phyloP scores from a whole-genome alignment of 2,329 filamentous ascomycete genomes.

The Fusarium sp. region DNA sequence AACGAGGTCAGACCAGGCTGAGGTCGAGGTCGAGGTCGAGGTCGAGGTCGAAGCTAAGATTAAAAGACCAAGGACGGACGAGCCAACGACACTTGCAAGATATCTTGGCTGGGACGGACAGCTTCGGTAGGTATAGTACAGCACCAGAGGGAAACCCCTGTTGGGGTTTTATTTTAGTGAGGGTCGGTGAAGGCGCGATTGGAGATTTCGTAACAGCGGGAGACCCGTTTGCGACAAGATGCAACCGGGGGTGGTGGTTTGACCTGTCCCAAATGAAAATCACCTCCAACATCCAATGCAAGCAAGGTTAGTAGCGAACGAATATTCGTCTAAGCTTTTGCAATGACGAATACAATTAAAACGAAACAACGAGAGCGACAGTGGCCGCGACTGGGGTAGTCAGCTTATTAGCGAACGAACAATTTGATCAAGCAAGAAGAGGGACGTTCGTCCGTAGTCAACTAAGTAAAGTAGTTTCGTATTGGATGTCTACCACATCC shows the following conservation, averaged over 20 bases:
- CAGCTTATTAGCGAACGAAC: conserved; percentile 4
- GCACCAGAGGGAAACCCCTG: conserved; percentile 26
- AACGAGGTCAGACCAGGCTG: conserved; percentile 12
- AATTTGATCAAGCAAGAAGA: conserved; percentile 16
- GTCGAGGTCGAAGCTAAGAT: conserved; percentile 27
- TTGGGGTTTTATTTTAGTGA: conserved; percentile 32
- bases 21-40: conserved; percentile 6
- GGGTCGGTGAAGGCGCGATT: conserved; percentile 44
- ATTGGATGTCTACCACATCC: conserved; percentile 21
- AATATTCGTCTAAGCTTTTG: conserved; percentile 6
- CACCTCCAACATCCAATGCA: conserved; percentile 14
- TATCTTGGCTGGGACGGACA: conserved; percentile 30
- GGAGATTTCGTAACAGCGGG: conserved; percentile 28
- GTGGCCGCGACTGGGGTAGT: background rate
- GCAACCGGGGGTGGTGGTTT: conserved; percentile 33
- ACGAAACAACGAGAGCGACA: conserved; percentile 21
- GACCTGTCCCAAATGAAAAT: conserved; percentile 14
- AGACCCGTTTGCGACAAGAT: conserved; percentile 35
- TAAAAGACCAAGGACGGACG: conserved; percentile 12
- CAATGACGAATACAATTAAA: conserved; percentile 14
- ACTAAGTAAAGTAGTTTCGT: background rate
- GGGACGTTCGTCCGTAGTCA: conserved; percentile 4
- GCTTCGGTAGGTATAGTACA: conserved; percentile 20
- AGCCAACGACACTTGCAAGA: conserved; percentile 21
- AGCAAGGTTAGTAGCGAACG: conserved; percentile 1